Evolutionary conservation across 139 green algal species (phyloP).

Genomic region (Coelastrella sp.): DNA sequence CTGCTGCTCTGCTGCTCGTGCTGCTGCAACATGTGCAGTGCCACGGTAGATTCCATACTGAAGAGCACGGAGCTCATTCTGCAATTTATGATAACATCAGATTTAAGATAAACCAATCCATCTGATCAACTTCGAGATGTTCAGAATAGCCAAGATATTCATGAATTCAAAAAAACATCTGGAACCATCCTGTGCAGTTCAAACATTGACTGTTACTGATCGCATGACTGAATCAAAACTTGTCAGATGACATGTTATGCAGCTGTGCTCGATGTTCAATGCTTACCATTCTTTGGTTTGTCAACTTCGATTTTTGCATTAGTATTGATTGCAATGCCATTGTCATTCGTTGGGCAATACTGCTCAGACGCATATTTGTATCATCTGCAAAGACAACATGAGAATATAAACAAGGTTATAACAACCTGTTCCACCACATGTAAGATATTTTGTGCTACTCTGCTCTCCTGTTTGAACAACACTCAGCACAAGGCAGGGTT

Average conservation of each 20-base stretch:
- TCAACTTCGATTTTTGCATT: constrained; percentile 22
- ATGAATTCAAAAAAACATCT: no score
- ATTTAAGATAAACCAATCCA: no score
- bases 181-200: no score
- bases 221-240: no score
- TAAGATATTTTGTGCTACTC: background rate
- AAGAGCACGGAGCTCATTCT: background rate
- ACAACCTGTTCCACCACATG: no score
- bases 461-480: background rate
- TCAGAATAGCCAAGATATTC: no score
- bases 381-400: constrained; percentile 27
- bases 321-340: constrained; percentile 41
- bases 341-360: constrained; percentile 25
- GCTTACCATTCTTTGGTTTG: constrained; percentile 21
- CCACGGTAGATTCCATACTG: constrained; percentile 5
- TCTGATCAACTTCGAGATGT: no score
- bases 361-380: constrained; percentile 30
- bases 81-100: background rate
- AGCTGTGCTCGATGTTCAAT: no score
- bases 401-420: no score
- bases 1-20: constrained; percentile 9
- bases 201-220: no score
- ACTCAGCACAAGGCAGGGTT: no score
- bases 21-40: background rate
- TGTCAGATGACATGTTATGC: no score